Conservation (phyloP, 257 asterid genomes). For the Solanum lycopersicoides region DNA sequence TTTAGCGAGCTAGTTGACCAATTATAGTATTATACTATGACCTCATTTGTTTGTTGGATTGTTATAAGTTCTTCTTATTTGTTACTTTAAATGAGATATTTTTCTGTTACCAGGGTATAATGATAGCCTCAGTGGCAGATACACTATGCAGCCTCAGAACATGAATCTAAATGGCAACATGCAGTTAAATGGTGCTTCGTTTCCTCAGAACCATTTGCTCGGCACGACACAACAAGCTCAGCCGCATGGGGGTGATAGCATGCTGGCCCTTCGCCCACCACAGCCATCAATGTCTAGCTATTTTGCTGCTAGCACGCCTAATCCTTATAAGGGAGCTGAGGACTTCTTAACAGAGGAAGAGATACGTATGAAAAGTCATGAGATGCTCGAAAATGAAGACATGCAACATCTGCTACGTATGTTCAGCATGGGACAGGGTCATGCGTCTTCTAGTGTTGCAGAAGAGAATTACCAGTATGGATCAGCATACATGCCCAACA, state of each 20-base stretch:
- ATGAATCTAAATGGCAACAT: conserved; percentile 42
- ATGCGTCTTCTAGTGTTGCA: conserved; percentile 26
- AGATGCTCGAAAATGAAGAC: conserved; percentile 90
- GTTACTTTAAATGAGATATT: not conserved
- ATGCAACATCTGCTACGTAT: conserved; percentile 87
- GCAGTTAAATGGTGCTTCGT: conserved; percentile 35
- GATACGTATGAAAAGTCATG: conserved; percentile 78
- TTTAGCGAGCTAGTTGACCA: not conserved
- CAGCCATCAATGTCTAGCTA: conserved; percentile 38
- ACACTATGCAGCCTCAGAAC: conserved; percentile 34
- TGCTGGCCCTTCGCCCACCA: conserved; percentile 60
- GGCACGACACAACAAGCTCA: conserved; percentile 40
- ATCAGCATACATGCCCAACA: conserved; percentile 41
- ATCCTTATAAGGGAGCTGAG: conserved; percentile 41
- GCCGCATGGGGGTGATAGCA: conserved; percentile 30
- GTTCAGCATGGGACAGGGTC: conserved; percentile 55
- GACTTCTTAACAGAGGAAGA: conserved; percentile 67
- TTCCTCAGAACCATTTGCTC: conserved; percentile 35
- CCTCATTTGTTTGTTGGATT: not conserved
- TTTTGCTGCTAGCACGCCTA: conserved; percentile 42
- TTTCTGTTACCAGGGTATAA: conserved; percentile 40
- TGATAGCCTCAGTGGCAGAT: conserved; percentile 34
- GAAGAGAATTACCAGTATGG: conserved; percentile 37
- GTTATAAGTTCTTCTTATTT: not conserved
- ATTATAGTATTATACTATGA: not conserved